phyloP scores from a whole-genome alignment of 2,329 filamentous ascomycete genomes.

The Malbranchea cinnamomea region DNA sequence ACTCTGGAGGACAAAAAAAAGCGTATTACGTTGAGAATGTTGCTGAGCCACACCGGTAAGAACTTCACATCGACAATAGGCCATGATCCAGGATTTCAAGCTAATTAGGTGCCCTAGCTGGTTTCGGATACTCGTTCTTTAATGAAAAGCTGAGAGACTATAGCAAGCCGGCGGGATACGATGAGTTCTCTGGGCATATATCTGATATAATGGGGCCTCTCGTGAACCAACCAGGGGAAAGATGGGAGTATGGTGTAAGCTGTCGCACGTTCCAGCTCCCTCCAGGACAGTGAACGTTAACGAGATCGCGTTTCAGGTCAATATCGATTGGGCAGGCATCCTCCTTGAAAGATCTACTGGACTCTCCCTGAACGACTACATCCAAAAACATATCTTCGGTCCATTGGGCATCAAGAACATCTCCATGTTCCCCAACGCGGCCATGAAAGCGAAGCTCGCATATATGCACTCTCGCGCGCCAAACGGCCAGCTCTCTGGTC shows the following conservation, averaged over 20 bases:
- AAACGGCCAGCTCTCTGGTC: conserved; percentile 26
- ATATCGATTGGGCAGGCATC: conserved; percentile 41
- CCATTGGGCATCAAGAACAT: conserved; percentile 36
- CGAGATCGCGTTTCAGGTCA: conserved; percentile 22
- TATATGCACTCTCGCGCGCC: conserved; percentile 40
- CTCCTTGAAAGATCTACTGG: conserved; percentile 33
- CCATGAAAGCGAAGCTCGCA: conserved; percentile 41
- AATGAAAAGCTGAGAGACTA: conserved; percentile 35
- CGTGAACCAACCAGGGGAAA: conserved; percentile 46
- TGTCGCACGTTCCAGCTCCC: conserved; percentile 8
- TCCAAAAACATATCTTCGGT: conserved; percentile 33
- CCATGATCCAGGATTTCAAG: neutral
- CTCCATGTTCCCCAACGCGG: conserved; percentile 40
- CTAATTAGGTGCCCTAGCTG: conserved; percentile 22
- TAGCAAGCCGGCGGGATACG: conserved; percentile 35
- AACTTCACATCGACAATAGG: neutral
- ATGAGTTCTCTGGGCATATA: conserved; percentile 44
- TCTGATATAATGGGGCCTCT: conserved; percentile 40
- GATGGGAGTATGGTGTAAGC: conserved; percentile 45
- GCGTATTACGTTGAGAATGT: conserved; percentile 42
- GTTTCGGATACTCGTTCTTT: conserved; percentile 44
- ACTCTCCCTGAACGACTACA: conserved; percentile 33
- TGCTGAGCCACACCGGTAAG: conserved; percentile 35
- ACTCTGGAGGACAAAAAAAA: conserved; percentile 28
- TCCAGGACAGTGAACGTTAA: conserved; percentile 6